Evolutionary conservation across 768 basidiomycete genomes (phyloP).

Genomic region (Lactarius deliciosus): DNA sequence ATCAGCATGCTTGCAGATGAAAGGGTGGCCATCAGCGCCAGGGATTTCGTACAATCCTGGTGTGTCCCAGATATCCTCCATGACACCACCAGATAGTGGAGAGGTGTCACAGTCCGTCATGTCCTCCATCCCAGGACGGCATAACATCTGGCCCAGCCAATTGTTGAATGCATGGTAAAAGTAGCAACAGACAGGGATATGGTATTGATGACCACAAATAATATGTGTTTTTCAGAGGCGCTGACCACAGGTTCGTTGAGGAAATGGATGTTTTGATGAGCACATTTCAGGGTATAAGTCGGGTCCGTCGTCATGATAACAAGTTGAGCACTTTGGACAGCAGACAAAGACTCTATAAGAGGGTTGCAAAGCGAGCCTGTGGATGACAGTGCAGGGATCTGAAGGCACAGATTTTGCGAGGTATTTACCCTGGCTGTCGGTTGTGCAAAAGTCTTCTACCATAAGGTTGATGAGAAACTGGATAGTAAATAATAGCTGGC

Average conservation of each 20-base stretch:
- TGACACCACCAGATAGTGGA: not conserved
- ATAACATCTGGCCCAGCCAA: constrained; percentile 12
- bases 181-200: not conserved
- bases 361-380: not conserved
- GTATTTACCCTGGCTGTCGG: not conserved
- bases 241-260: not conserved
- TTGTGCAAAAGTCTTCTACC: not conserved
- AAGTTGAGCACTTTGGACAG: constrained; percentile 19
- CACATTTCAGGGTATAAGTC: constrained; percentile 13
- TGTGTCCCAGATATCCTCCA: constrained; percentile 20
- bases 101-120: not conserved
- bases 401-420: not conserved
- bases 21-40: constrained; percentile 11
- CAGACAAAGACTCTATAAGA: not conserved
- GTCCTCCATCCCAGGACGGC: constrained; percentile 14
- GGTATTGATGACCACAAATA: not conserved
- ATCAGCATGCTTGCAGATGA: not conserved
- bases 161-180: constrained; percentile 18
- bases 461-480: not conserved
- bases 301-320: constrained; percentile 5
- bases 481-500: not conserved
- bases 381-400: not conserved
- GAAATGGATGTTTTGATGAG: not conserved
- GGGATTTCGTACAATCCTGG: not conserved
- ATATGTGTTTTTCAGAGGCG: not conserved